Conservation (phyloP, 768 basidiomycete genomes). For the Myochromella boudieri region DNA sequence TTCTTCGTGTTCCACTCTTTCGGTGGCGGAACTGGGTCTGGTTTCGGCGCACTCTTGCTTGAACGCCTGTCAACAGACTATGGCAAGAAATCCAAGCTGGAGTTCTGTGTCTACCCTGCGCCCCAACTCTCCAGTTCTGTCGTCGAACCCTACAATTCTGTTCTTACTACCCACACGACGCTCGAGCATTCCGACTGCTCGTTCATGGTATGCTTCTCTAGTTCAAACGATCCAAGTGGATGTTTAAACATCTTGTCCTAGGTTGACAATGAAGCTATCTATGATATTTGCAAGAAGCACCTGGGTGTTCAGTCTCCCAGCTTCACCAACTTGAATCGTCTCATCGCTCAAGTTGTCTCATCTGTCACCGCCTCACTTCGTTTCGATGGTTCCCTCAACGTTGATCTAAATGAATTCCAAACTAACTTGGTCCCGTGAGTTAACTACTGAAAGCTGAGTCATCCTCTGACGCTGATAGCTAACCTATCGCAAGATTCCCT, state of each 20-base stretch:
- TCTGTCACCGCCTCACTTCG: conserved; percentile 96
- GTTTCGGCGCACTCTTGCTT: conserved; percentile 95
- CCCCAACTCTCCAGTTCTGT: conserved; percentile 93
- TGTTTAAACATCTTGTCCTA: conserved; percentile 25
- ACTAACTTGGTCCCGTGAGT: conserved; percentile 96
- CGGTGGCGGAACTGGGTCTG: conserved; percentile 99
- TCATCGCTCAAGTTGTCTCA: conserved; percentile 98
- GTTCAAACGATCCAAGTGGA: conserved; percentile 4
- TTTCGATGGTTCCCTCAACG: conserved; percentile 96
- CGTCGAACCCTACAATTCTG: conserved; percentile 98
- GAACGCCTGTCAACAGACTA: conserved; percentile 98
- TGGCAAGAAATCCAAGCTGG: conserved; percentile 98
- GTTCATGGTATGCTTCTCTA: conserved; percentile 77
- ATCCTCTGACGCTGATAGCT: conserved; percentile 10
- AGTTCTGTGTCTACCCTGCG: conserved; percentile 97
- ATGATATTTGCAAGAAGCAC: conserved; percentile 98
- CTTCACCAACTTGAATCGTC: conserved; percentile 90
- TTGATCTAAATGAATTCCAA: conserved; percentile 98
- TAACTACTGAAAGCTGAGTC: conserved; percentile 2
- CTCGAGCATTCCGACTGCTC: conserved; percentile 99
- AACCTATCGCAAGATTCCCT: conserved; percentile 66
- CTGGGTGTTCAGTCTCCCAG: conserved; percentile 83
- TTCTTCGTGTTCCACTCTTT: conserved; percentile 99
- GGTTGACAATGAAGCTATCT: conserved; percentile 99
- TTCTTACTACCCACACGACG: conserved; percentile 97